phyloP scores from a whole-genome alignment of 768 basidiomycete genomes.

The Rossbeevera mucosa region DNA sequence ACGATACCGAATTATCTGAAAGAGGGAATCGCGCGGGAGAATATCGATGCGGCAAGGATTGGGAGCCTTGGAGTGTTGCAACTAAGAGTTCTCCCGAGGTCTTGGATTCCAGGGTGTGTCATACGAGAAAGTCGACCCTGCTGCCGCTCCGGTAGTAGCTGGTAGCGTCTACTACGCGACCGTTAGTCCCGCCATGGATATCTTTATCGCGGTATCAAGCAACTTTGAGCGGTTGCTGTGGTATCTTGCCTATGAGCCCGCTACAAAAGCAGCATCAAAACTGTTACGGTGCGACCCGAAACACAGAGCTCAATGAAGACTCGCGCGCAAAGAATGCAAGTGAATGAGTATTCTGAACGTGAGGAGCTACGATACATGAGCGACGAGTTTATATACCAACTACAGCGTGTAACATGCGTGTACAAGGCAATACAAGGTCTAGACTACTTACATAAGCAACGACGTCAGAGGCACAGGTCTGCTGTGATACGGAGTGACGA shows the following conservation, averaged over 20 bases:
- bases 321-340: too few relatives aligned
- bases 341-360: too few relatives aligned
- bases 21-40: constrained; percentile 17
- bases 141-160: constrained; percentile 23
- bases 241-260: constrained; percentile 84
- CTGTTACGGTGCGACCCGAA: constrained; percentile 59
- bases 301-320: too few relatives aligned
- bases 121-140: constrained; percentile 80
- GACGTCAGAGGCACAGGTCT: too few relatives aligned
- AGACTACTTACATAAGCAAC: too few relatives aligned
- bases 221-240: constrained; percentile 96
- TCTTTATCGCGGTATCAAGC: constrained; percentile 90
- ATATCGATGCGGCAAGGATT: constrained; percentile 10
- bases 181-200: constrained; percentile 98
- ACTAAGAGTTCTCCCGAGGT: constrained; percentile 75
- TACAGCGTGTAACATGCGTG: too few relatives aligned
- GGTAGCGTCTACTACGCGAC: constrained; percentile 84
- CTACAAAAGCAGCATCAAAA: constrained; percentile 26
- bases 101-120: constrained; percentile 89
- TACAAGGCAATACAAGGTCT: too few relatives aligned
- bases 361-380: too few relatives aligned
- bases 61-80: constrained; percentile 5
- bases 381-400: too few relatives aligned
- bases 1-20: constrained; percentile 7
- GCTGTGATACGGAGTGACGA: too few relatives aligned